A percentile compares a stretch with the other conserved stretches of the same genome.
Evolutionary conservation across 345 rosid species (phyloP).

Genomic region (Raphanus sativus): DNA sequence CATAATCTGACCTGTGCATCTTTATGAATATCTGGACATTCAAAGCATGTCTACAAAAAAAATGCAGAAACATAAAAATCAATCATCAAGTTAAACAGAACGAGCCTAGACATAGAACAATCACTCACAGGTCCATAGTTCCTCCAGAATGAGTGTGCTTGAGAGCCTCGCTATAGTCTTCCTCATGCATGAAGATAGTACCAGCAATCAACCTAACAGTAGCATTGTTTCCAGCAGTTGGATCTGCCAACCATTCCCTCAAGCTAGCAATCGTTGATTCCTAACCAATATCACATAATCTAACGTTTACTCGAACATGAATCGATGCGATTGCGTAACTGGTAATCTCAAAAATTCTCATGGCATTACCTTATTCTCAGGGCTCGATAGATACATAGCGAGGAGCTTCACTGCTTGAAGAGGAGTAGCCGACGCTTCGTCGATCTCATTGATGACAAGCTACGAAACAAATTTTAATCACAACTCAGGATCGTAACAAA

Average conservation of each 20-base stretch:
- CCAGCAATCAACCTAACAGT: conserved; percentile 84
- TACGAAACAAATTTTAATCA: not conserved
- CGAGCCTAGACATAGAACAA: not conserved
- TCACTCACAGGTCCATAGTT: conserved; percentile 78
- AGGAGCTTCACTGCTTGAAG: conserved; percentile 4
- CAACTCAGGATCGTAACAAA: not conserved
- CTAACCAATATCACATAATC: conserved; percentile 37
- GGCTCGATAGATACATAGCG: conserved; percentile 6
- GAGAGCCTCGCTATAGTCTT: conserved; percentile 84
- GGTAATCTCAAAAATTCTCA: not conserved
- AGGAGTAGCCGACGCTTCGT: not conserved
- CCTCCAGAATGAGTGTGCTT: conserved; percentile 93
- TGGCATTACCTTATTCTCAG: not conserved
- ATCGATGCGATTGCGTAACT: not conserved
- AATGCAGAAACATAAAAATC: not conserved
- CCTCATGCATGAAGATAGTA: conserved; percentile 83
- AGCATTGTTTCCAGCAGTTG: conserved; percentile 73
- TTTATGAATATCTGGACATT: conserved; percentile 86
- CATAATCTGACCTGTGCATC: conserved; percentile 85
- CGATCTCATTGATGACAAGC: conserved; percentile 12
- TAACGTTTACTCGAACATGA: not conserved
- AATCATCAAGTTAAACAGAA: not conserved
- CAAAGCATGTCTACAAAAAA: conserved; percentile 68
- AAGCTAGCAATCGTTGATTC: conserved; percentile 77
- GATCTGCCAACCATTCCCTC: conserved; percentile 88